Conservation (phyloP, 148 eudicot species). For the Rhododendron ovatum region DNA sequence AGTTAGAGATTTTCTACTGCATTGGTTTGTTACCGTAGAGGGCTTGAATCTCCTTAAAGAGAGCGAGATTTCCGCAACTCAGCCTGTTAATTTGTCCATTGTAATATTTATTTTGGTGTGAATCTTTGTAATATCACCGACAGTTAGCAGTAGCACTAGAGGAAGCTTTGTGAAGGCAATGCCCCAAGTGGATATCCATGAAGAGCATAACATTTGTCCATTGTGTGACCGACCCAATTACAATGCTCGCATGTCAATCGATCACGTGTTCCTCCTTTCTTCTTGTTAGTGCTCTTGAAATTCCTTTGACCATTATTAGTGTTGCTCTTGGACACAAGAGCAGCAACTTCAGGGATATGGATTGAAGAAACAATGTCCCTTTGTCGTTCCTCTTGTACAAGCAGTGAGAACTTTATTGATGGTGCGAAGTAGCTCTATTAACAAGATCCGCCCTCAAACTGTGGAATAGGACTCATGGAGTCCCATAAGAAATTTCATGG, state of each 20-base stretch:
- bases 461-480: neutral
- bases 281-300: neutral
- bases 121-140: too few relatives aligned
- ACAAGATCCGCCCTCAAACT: neutral
- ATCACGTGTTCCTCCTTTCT: neutral
- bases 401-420: neutral
- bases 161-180: neutral
- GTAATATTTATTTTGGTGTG: too few relatives aligned
- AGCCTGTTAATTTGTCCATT: too few relatives aligned
- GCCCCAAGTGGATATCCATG: neutral
- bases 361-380: neutral
- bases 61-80: too few relatives aligned
- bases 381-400: neutral
- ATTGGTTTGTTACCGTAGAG: too few relatives aligned
- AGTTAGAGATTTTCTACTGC: too few relatives aligned
- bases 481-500: neutral
- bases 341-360: neutral
- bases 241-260: neutral
- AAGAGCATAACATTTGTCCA: neutral
- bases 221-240: neutral
- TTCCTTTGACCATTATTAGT: neutral
- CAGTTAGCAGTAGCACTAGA: neutral
- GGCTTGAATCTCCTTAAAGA: too few relatives aligned
- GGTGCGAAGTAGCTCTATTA: neutral
- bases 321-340: neutral